A percentile compares a stretch with the other conserved stretches of the same genome.
phyloP scores from a whole-genome alignment of 768 basidiomycete genomes.

The Coprinellus micaceus region DNA sequence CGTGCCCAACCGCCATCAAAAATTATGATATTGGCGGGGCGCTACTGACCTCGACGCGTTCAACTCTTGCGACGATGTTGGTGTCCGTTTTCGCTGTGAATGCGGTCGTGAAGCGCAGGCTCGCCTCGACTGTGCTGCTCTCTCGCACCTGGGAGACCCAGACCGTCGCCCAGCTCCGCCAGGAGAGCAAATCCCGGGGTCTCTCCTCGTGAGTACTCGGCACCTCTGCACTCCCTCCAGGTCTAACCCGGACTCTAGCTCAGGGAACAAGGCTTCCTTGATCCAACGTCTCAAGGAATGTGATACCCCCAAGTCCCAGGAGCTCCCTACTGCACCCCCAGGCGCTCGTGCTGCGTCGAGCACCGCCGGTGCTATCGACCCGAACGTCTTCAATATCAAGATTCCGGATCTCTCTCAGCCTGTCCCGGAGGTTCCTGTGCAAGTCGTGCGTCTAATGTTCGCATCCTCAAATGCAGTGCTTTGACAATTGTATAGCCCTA shows the following conservation, averaged over 20 bases:
- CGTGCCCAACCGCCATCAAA: too few species aligned
- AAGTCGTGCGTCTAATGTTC: conserved; percentile 50
- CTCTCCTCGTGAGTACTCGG: conserved; percentile 45
- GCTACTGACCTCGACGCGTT: not conserved
- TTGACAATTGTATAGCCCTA: conserved; percentile 38
- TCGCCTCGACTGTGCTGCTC: conserved; percentile 56
- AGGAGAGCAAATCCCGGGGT: conserved; percentile 53
- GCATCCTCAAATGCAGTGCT: conserved; percentile 6
- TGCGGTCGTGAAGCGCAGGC: conserved; percentile 11
- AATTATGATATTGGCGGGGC: too few species aligned
- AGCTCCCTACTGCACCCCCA: conserved; percentile 9
- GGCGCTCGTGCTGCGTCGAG: conserved; percentile 34
- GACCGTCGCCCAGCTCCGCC: conserved; percentile 45
- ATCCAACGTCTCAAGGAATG: conserved; percentile 52
- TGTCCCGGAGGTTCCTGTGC: conserved; percentile 39
- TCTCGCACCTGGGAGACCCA: conserved; percentile 54
- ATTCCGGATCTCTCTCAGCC: conserved; percentile 55
- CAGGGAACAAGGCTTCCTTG: conserved; percentile 56
- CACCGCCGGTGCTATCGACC: conserved; percentile 27
- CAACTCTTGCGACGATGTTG: not conserved
- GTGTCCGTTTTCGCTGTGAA: not conserved
- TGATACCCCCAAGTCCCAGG: conserved; percentile 31
- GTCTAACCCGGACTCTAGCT: conserved; percentile 31
- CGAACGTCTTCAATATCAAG: conserved; percentile 37
- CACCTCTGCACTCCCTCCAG: conserved; percentile 1